Conservation (phyloP, 2,329 filamentous ascomycete genomes). For the Pseudopithomyces chartarum region DNA sequence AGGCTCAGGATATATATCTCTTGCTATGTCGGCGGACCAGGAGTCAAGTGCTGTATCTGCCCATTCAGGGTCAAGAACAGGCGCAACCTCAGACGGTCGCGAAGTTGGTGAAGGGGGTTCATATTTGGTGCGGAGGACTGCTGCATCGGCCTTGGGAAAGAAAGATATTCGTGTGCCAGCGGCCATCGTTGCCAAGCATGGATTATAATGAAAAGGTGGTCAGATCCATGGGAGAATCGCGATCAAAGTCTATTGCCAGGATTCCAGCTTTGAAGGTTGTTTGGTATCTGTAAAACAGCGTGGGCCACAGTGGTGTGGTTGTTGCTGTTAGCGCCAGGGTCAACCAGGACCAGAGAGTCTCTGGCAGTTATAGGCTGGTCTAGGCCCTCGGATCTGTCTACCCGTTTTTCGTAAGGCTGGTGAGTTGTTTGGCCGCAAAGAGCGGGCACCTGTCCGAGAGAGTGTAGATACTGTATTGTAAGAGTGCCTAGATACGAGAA, state of each 20-base stretch:
- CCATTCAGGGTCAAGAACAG: slow-evolving; percentile 30
- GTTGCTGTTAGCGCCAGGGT: not conserved
- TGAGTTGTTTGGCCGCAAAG: not conserved
- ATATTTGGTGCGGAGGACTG: slow-evolving; percentile 27
- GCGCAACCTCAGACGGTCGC: slow-evolving; percentile 25
- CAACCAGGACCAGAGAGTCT: not conserved
- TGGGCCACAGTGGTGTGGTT: not conserved
- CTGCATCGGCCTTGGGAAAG: slow-evolving; percentile 34
- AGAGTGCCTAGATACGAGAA: not conserved
- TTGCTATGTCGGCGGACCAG: slow-evolving; percentile 22
- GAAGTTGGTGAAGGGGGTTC: slow-evolving; percentile 19
- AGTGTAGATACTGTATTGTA: too few relatives aligned
- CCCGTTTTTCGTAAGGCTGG: not conserved
- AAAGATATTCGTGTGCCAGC: not conserved
- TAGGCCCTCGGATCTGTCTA: not conserved
- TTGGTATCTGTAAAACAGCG: not conserved
- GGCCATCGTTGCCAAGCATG: not conserved
- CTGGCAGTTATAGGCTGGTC: not conserved
- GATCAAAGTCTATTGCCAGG: not conserved
- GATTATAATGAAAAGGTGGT: not conserved
- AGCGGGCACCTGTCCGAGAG: not conserved
- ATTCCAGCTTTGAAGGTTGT: not conserved
- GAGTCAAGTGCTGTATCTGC: slow-evolving; percentile 21
- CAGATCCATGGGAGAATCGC: not conserved
- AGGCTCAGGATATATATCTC: slow-evolving; percentile 23